phyloP scores from a whole-genome alignment of 257 asterid genomes.

The Datura wrightii region DNA sequence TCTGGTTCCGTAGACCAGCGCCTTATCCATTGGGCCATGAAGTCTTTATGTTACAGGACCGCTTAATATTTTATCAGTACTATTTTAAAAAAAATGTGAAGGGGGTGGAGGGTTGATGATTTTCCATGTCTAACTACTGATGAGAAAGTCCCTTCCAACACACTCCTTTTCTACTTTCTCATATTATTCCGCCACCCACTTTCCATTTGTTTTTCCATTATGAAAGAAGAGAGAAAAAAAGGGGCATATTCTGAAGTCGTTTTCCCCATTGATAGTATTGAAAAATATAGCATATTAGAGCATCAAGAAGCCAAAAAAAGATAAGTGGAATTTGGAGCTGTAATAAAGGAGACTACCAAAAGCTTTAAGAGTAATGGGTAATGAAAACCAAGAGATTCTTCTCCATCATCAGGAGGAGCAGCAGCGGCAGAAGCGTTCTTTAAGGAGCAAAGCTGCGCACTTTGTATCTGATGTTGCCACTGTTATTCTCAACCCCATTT shows the following conservation, averaged over 20 bases:
- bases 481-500: constrained; percentile 79
- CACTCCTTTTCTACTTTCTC: constrained; percentile 27
- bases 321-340: not conserved
- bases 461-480: constrained; percentile 92
- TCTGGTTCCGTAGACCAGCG: constrained; percentile 99
- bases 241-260: constrained; percentile 5
- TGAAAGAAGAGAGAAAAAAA: not conserved
- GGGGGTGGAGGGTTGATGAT: not conserved
- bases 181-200: constrained; percentile 26
- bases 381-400: constrained; percentile 10
- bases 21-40: constrained; percentile 96
- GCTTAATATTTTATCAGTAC: not conserved
- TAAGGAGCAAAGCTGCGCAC: constrained; percentile 93
- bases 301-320: not conserved
- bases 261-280: not conserved
- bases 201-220: not conserved
- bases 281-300: not conserved
- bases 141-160: constrained; percentile 3
- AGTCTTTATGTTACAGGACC: rapidly evolving
- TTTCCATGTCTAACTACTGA: not conserved
- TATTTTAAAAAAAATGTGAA: not conserved
- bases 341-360: not conserved
- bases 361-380: constrained; percentile 17
- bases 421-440: constrained; percentile 50
- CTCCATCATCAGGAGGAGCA: constrained; percentile 4